phyloP scores from a whole-genome alignment of 495 filamentous ascomycete species.

The Aspergillus diversus region DNA sequence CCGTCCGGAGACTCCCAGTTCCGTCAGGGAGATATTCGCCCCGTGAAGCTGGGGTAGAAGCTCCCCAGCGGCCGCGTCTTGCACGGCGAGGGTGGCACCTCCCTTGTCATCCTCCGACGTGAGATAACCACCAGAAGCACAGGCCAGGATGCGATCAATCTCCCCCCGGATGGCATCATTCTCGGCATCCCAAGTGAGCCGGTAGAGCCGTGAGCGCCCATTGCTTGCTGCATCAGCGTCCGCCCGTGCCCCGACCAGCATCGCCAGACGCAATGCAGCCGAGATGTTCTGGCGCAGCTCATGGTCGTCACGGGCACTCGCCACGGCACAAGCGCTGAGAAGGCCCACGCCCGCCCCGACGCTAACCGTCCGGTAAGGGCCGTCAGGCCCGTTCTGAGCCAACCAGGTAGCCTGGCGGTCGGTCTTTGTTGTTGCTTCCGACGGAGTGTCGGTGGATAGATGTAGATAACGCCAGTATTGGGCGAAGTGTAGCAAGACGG shows the following conservation, averaged over 20 bases:
- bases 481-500: not conserved
- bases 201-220: not conserved
- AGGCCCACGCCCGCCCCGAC: not conserved
- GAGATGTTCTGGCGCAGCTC: not conserved
- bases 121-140: not conserved
- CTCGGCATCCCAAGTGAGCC: not conserved
- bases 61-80: not conserved
- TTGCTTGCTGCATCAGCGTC: not conserved
- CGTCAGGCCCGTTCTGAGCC: not conserved
- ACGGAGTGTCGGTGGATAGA: not conserved
- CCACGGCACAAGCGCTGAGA: not conserved
- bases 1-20: not conserved
- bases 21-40: not conserved
- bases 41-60: not conserved
- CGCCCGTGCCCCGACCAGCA: not conserved
- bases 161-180: not conserved
- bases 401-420: not conserved
- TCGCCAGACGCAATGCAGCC: not conserved
- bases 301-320: not conserved
- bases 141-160: not conserved
- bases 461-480: not conserved
- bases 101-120: not conserved
- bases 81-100: not conserved
- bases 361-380: no score
- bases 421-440: not conserved